These are phyloP conservation scores for Mycena leptocephala DNA, from an alignment of 768 basidiomycete species.

Conservation along the genomic window DNA sequence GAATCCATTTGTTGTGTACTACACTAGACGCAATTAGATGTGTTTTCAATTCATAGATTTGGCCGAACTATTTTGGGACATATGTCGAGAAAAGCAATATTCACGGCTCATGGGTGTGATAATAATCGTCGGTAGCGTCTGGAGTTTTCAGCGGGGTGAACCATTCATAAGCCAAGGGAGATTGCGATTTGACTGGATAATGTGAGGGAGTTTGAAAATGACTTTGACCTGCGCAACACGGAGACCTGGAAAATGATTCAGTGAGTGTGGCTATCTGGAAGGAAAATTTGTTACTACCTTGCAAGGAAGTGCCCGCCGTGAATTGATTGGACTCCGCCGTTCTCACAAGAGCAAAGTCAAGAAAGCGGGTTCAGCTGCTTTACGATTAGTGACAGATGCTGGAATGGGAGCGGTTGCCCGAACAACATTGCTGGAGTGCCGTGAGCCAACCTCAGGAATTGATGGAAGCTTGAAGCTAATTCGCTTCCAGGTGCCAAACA, in stretches of 20 bases:
- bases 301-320: conserved; percentile 19
- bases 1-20: not conserved
- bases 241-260: not conserved
- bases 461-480: conserved; percentile 31
- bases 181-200: too few species aligned
- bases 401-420: conserved; percentile 18
- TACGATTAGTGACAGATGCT: conserved; percentile 2
- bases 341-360: conserved; percentile 33
- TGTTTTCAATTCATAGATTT: too few species aligned
- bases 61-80: too few species aligned
- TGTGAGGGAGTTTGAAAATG: too few species aligned
- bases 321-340: conserved; percentile 29
- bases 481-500: too few species aligned
- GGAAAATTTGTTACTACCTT: conserved; percentile 26
- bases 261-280: not conserved
- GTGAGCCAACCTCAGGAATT: conserved; percentile 29
- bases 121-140: conserved; percentile 31
- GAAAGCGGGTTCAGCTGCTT: conserved; percentile 26
- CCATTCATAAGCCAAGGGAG: too few species aligned
- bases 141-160: not conserved
- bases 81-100: too few species aligned
- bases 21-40: too few species aligned
- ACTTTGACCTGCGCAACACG: too few species aligned
- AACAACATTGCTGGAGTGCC: conserved; percentile 28
- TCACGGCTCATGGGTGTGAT: not conserved